Base-by-base conservation (phyloP, 768 basidiomycete species). In the Kwoniella dejecticola region DNA sequence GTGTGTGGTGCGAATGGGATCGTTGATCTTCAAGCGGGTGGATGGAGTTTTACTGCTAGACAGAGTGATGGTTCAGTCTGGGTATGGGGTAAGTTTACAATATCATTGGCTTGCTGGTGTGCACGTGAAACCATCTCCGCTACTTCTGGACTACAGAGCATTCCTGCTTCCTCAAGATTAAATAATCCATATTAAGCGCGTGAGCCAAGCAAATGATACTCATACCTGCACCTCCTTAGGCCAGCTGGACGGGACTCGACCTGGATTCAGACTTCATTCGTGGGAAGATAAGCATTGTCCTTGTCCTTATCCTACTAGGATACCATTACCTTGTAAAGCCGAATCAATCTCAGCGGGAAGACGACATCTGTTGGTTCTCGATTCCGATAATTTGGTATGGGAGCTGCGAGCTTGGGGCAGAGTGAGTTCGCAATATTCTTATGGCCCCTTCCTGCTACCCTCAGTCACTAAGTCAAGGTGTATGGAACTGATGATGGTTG, bases 351-450 rank as follows among this genome's bases (percentile, higher is more conserved):
- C 63, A 27, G 48, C 62, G 1, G 73, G 71, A 8, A 48, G 73
- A 31, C 40, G 61, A 8, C 76, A 77, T 45, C 52, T 77, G n/a
- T 45, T 77, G 19, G 45, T 77, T n/a, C 63, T 77, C 2, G 76
- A 77, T 54, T 55, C 65, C 4, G 71, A 75, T 49, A 70, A 74
- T 57, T 52, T 73, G 38, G 66, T 77, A 2, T 77, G 76, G 76
- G 76, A 77, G 44, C 44, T 73, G 41, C 55, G 49, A 15, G 57
- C 60, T 6, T 75, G 63, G 58, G 73, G 71, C 11, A 61, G 56
- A 61, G 75, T 77, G 49, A 44, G 69, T 57, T 5, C 24, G 27
- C 7, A 21, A n/a, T n/a, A n/a, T 24, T 30, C 38, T 46, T n/a
- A 40, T 48, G 27, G 21, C 38, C 15, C 13, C 15, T 3, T 42